Base-by-base conservation (phyloP, 164 flowering plant genomes). In the Euptelea pleiosperma region DNA sequence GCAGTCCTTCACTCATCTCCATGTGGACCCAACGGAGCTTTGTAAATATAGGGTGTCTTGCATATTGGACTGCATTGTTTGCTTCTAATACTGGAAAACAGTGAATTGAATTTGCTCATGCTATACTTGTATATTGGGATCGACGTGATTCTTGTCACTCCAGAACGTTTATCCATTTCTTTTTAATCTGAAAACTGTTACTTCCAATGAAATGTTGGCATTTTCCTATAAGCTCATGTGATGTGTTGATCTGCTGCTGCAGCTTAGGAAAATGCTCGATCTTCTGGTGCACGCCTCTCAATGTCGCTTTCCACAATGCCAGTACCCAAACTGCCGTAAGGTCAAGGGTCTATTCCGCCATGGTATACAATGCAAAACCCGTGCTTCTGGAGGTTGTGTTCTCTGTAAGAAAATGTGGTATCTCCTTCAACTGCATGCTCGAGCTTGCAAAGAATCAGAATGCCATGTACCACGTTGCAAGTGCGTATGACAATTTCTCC, bases 401-500 rank as follows among this genome's bases (percentile, higher is more conserved):
- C 81, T 91, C 24, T 94, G 99, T 55, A 94, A 88, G 82, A 91
- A 81, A 66, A 94, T 94, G 99, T 94, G 99, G 99, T 79, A 91
- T 75, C 84, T 94, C 31, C 90, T 94, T 47, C 96, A 91, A 73
- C 86, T 94, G 64, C 99, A 94, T 76, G 96, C 99, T 44, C 87
- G 97, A 52, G 91, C 96, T 52, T 94, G 99, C 82, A 91, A 89
- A 71, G 97, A 88, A 68, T 82, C 96, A 18, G 78, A 79, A 55
- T 94, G 99, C 74, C 77, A 73, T 45, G 99, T 94, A 25, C 99
- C 99, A 14, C 97, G 99, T 12, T 94, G 99, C 96, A 88, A 79
- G 99, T 94, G 53, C 47, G 70, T 58, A 10, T 34, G 1, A 4
- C 15, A 26, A 15, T 18, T 18, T 15, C 22, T 40, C 36, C 12